Percentiles rank a stretch among this genome's conserved stretches.
These are phyloP conservation scores for Suhomyces sp. DNA, from an alignment of 805 yeast genomes.

Conservation along the genomic window DNA sequence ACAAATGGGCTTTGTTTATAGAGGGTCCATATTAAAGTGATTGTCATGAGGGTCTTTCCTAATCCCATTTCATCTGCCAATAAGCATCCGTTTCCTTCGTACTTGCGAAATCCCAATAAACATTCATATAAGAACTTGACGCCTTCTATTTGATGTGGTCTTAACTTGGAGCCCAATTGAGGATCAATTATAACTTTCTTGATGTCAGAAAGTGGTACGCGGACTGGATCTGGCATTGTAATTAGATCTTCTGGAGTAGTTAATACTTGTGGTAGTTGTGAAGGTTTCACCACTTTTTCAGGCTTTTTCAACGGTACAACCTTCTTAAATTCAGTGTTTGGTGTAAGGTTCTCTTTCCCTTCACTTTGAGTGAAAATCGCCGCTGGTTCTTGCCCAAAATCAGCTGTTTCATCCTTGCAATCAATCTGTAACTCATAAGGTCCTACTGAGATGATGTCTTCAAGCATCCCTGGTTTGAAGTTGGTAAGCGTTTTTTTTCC, in stretches of 20 bases:
- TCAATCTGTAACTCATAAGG: conserved; percentile 64
- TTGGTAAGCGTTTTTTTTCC: conserved; percentile 10
- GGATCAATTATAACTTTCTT: conserved; percentile 49
- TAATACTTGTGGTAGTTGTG: too few species aligned
- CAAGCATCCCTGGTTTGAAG: conserved; percentile 11
- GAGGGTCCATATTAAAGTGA: conserved; percentile 80
- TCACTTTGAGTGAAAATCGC: too few species aligned
- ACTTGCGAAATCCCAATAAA: conserved; percentile 63
- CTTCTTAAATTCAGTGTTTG: too few species aligned
- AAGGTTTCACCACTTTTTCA: neutral
- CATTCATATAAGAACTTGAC: conserved; percentile 80
- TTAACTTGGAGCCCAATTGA: conserved; percentile 46
- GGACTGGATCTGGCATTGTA: conserved; percentile 10
- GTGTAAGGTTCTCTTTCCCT: too few species aligned
- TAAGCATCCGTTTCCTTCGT: conserved; percentile 65
- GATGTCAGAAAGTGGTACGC: conserved; percentile 1
- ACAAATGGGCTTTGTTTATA: conserved; percentile 58
- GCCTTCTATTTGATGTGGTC: conserved; percentile 88
- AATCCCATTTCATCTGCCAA: conserved; percentile 98
- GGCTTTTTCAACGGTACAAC: too few species aligned
- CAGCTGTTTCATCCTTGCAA: too few species aligned
- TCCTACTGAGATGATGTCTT: conserved; percentile 49
- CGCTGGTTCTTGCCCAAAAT: too few species aligned
- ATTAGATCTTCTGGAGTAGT: conserved; percentile 5
- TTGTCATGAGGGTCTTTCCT: conserved; percentile 82